Evolutionary conservation across 2,329 filamentous ascomycete species (phyloP).

Genomic region (Verticillium nubilum): DNA sequence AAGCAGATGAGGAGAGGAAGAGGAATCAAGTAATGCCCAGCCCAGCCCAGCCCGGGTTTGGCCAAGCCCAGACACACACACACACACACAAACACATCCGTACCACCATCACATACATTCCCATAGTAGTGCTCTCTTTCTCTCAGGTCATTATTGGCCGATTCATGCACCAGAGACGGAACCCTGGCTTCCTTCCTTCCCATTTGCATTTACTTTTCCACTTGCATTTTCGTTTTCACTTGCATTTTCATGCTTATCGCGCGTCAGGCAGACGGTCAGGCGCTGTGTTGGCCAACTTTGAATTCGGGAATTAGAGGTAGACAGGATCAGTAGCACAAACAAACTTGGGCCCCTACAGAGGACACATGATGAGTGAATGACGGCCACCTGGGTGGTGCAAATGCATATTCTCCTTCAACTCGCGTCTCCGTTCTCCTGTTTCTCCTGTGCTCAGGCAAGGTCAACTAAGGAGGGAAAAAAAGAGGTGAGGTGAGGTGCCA

Average conservation of each 20-base stretch:
- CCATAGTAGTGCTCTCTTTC: background rate
- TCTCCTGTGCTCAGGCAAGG: background rate
- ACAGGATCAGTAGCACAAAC: too few species aligned
- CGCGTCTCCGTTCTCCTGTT: background rate
- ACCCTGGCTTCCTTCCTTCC: background rate
- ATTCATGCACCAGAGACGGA: background rate
- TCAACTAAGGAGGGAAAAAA: background rate
- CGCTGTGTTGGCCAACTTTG: background rate
- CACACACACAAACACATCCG: background rate
- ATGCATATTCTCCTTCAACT: background rate
- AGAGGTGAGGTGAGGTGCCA: background rate
- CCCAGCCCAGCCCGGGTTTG: background rate
- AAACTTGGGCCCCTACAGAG: too few species aligned
- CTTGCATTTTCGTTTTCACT: background rate
- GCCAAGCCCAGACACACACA: background rate
- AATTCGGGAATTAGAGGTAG: too few species aligned
- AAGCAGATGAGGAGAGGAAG: background rate
- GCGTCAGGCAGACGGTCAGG: constrained; percentile 1
- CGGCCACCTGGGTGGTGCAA: background rate
- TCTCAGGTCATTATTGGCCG: background rate
- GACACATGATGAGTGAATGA: too few species aligned
- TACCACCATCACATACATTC: background rate
- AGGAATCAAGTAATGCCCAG: background rate
- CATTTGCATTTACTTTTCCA: background rate
- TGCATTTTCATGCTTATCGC: background rate